These are phyloP conservation scores for Spiraea crenata DNA, from an alignment of 331 rosid species.

Conservation along the genomic window DNA sequence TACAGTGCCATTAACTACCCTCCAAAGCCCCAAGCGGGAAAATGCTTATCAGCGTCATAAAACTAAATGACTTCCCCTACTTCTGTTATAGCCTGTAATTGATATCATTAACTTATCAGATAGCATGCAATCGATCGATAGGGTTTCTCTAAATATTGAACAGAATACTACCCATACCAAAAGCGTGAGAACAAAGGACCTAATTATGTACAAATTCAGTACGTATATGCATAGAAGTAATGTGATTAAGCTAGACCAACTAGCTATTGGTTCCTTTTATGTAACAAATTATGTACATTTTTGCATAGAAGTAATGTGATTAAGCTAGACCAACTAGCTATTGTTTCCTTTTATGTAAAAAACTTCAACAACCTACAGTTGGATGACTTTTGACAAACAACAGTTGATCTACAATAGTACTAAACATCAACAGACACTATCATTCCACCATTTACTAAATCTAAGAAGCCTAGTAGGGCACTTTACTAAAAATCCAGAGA, in stretches of 20 bases:
- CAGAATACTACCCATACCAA: not conserved
- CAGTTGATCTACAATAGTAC: too few relatives aligned
- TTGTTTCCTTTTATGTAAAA: not conserved
- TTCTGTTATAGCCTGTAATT: slow-evolving; percentile 67
- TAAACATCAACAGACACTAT: too few relatives aligned
- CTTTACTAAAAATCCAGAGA: too few relatives aligned
- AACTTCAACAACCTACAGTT: not conserved
- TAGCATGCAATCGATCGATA: not conserved
- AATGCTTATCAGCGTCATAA: slow-evolving; percentile 64
- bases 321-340: too few relatives aligned
- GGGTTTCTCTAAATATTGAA: not conserved
- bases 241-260: not conserved
- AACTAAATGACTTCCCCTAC: slow-evolving; percentile 90
- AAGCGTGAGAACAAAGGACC: not conserved
- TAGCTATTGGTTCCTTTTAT: too few relatives aligned
- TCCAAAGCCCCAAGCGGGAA: slow-evolving; percentile 97
- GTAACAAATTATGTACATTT: too few relatives aligned
- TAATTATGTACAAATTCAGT: not conserved
- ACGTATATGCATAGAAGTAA: not conserved
- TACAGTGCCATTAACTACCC: slow-evolving; percentile 36
- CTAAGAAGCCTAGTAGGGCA: too few relatives aligned
- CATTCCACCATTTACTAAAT: too few relatives aligned
- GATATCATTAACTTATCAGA: not conserved
- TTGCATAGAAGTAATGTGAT: too few relatives aligned
- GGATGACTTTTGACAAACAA: not conserved